phyloP scores from a whole-genome alignment of 495 filamentous ascomycete genomes.

The Thermochaetoides thermophila region DNA sequence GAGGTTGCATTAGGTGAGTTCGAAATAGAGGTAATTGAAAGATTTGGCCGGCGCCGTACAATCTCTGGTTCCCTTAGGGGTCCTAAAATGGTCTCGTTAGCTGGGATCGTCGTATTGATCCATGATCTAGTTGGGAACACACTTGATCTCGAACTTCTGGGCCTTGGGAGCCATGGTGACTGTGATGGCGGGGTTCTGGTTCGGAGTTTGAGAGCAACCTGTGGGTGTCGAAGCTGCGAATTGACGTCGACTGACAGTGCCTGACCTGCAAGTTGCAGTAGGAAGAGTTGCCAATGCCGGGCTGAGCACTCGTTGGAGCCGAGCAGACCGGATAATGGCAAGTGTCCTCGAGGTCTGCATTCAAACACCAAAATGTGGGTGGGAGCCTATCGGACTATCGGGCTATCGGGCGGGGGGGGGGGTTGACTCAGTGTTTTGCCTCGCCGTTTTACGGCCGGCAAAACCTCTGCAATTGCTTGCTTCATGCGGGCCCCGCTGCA shows the following conservation, averaged over 20 bases:
- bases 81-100: conserved; percentile 10
- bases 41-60: conserved; percentile 16
- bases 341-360: conserved; percentile 14
- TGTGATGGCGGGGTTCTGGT: conserved; percentile 4
- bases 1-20: conserved; percentile 5
- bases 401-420: too few relatives aligned
- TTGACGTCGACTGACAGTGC: conserved; percentile 1
- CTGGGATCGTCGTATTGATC: not conserved
- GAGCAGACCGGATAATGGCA: conserved; percentile 14
- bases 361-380: conserved; percentile 15
- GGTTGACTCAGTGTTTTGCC: conserved; percentile 16
- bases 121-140: not conserved
- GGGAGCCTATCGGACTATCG: too few relatives aligned
- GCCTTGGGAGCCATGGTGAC: conserved; percentile 24
- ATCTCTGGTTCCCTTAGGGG: conserved; percentile 33
- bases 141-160: conserved; percentile 33
- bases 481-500: conserved; percentile 6
- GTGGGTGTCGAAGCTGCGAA: not conserved
- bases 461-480: conserved; percentile 8
- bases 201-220: too few relatives aligned
- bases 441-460: conserved; percentile 8
- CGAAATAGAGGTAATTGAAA: not conserved
- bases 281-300: not conserved
- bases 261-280: not conserved
- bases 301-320: conserved; percentile 11